These are phyloP conservation scores for Fraxinus americana DNA, from an alignment of 257 asterid genomes.

Conservation along the genomic window DNA sequence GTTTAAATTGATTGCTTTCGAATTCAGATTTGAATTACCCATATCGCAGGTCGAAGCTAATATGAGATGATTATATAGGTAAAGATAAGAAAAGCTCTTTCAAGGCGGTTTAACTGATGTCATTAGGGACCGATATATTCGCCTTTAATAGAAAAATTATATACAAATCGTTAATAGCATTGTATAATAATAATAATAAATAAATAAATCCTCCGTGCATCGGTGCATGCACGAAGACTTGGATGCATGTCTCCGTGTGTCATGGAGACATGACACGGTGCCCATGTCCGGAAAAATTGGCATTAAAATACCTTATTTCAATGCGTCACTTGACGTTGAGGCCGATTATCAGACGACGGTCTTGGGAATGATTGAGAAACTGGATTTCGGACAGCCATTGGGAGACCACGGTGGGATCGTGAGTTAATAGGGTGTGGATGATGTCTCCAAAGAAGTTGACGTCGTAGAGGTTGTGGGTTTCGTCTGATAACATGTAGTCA, in stretches of 20 bases:
- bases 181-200: no score
- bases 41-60: neutral
- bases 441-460: slow-evolving; percentile 30
- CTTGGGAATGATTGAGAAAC: slow-evolving; percentile 5
- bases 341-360: neutral
- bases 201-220: no score
- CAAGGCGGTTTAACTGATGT: neutral
- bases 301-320: no score
- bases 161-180: neutral
- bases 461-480: slow-evolving; percentile 24
- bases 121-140: slow-evolving; percentile 7
- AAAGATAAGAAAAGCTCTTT: neutral
- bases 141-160: neutral
- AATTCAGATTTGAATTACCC: neutral
- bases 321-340: slow-evolving; percentile 18
- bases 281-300: no score
- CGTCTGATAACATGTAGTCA: neutral
- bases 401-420: slow-evolving; percentile 26
- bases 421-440: slow-evolving; percentile 38
- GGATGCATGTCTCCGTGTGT: no score
- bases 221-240: no score
- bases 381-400: slow-evolving; percentile 32
- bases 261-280: no score
- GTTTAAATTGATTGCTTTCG: neutral
- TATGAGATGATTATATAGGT: neutral